phyloP scores from a whole-genome alignment of 78 protist genomes.

The Chrysochromulina parva region DNA sequence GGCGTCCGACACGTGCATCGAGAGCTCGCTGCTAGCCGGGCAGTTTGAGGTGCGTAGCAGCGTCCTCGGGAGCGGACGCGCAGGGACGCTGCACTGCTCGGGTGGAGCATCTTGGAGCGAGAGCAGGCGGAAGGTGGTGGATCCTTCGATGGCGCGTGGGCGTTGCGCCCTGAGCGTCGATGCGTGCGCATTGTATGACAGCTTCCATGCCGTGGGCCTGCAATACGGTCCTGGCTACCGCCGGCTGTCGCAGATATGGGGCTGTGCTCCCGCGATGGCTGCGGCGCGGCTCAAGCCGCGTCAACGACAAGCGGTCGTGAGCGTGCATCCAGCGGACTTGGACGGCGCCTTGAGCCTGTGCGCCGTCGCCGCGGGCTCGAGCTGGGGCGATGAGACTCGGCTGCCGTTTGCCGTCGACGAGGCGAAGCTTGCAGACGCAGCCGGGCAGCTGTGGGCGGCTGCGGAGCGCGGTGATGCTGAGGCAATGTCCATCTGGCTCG shows the following conservation, averaged over 20 bases:
- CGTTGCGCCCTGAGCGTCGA: not conserved
- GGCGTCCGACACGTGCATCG: not conserved
- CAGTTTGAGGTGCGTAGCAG: not conserved
- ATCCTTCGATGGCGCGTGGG: not conserved
- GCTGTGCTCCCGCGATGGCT: no score
- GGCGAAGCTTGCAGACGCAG: no score
- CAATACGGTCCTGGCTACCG: not conserved
- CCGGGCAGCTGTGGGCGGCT: no score
- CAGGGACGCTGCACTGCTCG: not conserved
- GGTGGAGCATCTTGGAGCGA: not conserved
- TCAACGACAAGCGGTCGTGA: no score
- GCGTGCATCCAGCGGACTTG: constrained; percentile 1
- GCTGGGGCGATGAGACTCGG: not conserved
- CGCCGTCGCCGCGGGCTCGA: not conserved
- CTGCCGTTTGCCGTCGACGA: not conserved
- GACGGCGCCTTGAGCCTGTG: not conserved
- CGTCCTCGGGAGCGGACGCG: not conserved
- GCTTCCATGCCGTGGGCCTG: not conserved
- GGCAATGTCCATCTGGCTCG: no score
- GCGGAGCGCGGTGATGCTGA: no score
- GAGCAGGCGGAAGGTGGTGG: no score
- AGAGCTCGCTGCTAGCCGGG: not conserved
- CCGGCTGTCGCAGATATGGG: not conserved
- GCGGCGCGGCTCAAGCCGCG: no score
- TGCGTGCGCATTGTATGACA: not conserved